Conservation (phyloP, 208 protist species). For the Trypanosoma mega region DNA sequence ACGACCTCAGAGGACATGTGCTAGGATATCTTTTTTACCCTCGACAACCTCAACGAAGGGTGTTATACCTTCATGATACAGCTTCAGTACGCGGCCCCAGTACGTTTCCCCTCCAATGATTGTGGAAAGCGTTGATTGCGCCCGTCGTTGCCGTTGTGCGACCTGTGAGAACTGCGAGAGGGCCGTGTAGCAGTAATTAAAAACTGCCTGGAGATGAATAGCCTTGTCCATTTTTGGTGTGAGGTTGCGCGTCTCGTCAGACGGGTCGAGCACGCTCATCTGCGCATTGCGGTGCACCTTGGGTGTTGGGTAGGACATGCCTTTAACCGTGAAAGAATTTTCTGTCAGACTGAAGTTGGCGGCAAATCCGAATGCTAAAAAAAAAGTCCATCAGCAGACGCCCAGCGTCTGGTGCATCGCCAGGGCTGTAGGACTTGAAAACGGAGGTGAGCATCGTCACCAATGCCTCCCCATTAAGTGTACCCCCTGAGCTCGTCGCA, state of each 20-base stretch:
- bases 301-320: conserved; percentile 18
- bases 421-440: conserved; percentile 38
- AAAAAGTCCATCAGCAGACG: conserved; percentile 45
- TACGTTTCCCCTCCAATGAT: conserved; percentile 47
- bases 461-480: conserved; percentile 39
- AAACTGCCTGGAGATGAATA: conserved; percentile 40
- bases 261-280: conserved; percentile 39
- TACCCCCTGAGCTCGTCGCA: conserved; percentile 18
- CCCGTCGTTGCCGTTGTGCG: conserved; percentile 27
- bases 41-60: conserved; percentile 33
- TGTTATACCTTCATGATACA: conserved; percentile 35
- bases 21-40: conserved; percentile 23
- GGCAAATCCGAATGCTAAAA: conserved; percentile 43
- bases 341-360: conserved; percentile 36
- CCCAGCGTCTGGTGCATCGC: conserved; percentile 28
- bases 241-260: conserved; percentile 28
- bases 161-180: conserved; percentile 39
- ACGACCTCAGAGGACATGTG: conserved; percentile 20
- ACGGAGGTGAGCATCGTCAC: conserved; percentile 41
- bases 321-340: conserved; percentile 26
- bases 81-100: conserved; percentile 40
- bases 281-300: conserved; percentile 37
- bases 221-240: conserved; percentile 31
- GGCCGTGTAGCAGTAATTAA: conserved; percentile 51
- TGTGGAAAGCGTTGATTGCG: conserved; percentile 45